Evolutionary conservation across 1,284 basidiomycete species (phyloP).

Genomic region (Cutaneotrichosporon mucoides): DNA sequence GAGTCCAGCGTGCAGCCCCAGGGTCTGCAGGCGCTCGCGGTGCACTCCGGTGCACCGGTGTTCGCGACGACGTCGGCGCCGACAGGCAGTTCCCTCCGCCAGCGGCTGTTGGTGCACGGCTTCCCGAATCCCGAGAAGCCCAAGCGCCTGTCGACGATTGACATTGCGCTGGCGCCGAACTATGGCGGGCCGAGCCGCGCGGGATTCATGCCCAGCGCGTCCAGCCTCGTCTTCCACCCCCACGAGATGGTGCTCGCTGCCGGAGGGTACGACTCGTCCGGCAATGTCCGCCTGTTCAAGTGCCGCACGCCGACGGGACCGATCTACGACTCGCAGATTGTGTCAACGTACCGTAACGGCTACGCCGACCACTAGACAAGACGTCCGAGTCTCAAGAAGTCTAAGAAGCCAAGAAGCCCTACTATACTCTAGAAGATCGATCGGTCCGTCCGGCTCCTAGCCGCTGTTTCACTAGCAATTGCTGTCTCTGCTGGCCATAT

Average conservation of each 20-base stretch:
- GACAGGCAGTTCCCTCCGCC: constrained; percentile 32
- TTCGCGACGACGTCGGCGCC: constrained; percentile 63
- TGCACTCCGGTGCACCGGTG: constrained; percentile 78
- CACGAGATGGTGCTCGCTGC: constrained; percentile 48
- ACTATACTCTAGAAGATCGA: too few relatives aligned
- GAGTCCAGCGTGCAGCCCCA: constrained; percentile 65
- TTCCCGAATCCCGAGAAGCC: constrained; percentile 38
- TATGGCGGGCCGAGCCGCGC: constrained; percentile 20
- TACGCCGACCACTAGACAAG: too few relatives aligned
- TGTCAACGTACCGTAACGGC: constrained; percentile 10
- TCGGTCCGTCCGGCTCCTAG: too few relatives aligned
- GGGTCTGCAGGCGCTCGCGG: constrained; percentile 79
- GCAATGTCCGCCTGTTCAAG: constrained; percentile 44
- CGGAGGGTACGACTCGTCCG: constrained; percentile 44
- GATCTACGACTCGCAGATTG: constrained; percentile 2
- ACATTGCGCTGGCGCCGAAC: constrained; percentile 35
- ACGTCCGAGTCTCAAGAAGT: too few relatives aligned
- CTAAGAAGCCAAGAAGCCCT: too few relatives aligned
- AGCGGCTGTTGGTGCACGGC: constrained; percentile 45
- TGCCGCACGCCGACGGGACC: constrained; percentile 29
- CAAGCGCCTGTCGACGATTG: constrained; percentile 35
- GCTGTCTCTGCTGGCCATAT: too few relatives aligned
- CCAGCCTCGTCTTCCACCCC: constrained; percentile 49
- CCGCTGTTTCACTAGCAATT: too few relatives aligned
- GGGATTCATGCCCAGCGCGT: constrained; percentile 41